phyloP scores from a whole-genome alignment of 345 rosid species.

The Eucalyptus erythrocorys region DNA sequence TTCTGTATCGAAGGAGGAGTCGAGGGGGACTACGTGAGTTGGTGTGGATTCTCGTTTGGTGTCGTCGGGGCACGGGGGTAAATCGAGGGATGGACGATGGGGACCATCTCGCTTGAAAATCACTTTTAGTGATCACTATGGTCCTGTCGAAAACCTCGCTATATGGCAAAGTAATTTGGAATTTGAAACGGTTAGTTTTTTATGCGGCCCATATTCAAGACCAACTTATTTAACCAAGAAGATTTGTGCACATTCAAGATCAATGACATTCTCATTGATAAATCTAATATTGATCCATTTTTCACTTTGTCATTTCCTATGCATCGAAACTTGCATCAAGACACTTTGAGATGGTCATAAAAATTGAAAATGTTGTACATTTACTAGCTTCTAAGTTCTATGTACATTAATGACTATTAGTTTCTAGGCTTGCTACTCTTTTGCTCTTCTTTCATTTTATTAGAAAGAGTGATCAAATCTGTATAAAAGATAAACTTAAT shows the following conservation, averaged over 20 bases:
- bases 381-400: too few species aligned
- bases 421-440: too few species aligned
- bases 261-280: too few species aligned
- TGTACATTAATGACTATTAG: too few species aligned
- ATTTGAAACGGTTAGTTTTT: neutral
- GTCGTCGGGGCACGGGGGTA: neutral
- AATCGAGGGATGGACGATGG: neutral
- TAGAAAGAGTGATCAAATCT: too few species aligned
- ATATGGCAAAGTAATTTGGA: neutral
- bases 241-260: fast-evolving
- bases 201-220: fast-evolving
- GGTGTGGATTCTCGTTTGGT: neutral
- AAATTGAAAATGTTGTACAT: too few species aligned
- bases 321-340: fast-evolving
- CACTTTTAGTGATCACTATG: neutral
- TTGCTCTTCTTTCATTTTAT: too few species aligned
- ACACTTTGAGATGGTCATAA: too few species aligned
- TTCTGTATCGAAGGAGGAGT: neutral
- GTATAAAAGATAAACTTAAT: fast-evolving
- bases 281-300: too few species aligned
- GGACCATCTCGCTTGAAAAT: neutral
- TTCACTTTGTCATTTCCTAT: too few species aligned
- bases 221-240: too few species aligned
- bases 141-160: neutral
- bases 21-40: neutral